Percentiles rank a stretch among this genome's conserved stretches.
phyloP scores from a whole-genome alignment of 371 early-diverging fungal genomes.

The Rhizopus stolonifer region DNA sequence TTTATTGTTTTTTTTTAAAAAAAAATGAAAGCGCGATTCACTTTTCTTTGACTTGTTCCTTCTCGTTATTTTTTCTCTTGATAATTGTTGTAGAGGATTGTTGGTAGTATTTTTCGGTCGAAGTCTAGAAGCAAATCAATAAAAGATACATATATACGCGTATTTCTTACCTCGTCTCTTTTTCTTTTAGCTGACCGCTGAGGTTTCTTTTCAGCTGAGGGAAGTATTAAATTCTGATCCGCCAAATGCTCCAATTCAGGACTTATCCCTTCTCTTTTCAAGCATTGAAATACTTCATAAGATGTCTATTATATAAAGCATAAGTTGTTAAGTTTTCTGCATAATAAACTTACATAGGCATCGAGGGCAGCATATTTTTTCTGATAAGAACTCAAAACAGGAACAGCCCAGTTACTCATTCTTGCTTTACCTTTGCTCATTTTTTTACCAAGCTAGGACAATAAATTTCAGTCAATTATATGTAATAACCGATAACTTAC shows the following conservation, averaged over 20 bases:
- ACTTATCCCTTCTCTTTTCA: background rate
- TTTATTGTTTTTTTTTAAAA: background rate
- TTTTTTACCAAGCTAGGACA: conserved; percentile 41
- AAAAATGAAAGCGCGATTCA: too few relatives aligned
- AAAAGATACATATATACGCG: background rate
- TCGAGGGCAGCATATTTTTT: conserved; percentile 59
- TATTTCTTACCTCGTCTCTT: background rate
- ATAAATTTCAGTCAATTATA: background rate
- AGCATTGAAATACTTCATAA: conserved; percentile 12
- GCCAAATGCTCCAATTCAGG: background rate
- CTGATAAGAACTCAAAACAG: conserved; percentile 31
- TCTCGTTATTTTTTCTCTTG: too few relatives aligned
- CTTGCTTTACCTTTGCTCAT: conserved; percentile 45
- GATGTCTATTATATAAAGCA: conserved; percentile 10
- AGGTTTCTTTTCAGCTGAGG: background rate
- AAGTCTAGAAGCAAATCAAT: background rate
- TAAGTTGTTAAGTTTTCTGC: background rate
- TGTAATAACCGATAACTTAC: conserved; percentile 28
- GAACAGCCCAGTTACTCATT: conserved; percentile 52
- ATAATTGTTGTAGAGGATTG: background rate
- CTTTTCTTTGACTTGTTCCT: too few relatives aligned
- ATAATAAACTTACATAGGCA: conserved; percentile 57
- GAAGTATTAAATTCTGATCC: background rate
- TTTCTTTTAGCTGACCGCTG: background rate
- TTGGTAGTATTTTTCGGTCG: background rate